Percentiles rank a stretch among this genome's conserved stretches.
phyloP scores from a whole-genome alignment of 306 rosid species.

The Luffa aegyptiaca region DNA sequence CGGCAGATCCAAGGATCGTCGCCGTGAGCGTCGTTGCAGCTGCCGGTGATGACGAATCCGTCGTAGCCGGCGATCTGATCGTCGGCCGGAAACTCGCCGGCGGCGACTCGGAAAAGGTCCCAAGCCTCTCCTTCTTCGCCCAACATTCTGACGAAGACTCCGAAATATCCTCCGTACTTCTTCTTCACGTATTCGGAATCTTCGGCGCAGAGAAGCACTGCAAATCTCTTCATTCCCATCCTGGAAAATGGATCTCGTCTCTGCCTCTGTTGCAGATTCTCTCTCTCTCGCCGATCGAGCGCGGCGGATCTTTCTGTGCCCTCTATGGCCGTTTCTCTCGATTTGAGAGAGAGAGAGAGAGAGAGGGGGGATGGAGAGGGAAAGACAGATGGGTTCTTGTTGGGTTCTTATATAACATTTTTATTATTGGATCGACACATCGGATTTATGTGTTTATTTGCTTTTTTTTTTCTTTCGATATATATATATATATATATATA shows the following conservation, averaged over 20 bases:
- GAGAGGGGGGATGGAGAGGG: background rate
- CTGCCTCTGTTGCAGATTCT: background rate
- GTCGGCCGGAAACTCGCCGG: slow-evolving; percentile 46
- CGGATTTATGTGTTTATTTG: background rate
- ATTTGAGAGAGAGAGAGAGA: background rate
- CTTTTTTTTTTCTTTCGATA: too few relatives aligned
- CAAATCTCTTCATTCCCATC: slow-evolving; percentile 35
- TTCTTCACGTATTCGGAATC: slow-evolving; percentile 67
- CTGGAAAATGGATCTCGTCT: background rate
- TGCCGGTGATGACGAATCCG: slow-evolving; percentile 77
- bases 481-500: too few relatives aligned
- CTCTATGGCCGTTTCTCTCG: background rate
- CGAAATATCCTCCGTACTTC: slow-evolving; percentile 67
- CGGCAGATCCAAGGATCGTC: slow-evolving; percentile 67
- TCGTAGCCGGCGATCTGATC: slow-evolving; percentile 28
- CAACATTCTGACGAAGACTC: slow-evolving; percentile 57
- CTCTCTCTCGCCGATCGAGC: background rate
- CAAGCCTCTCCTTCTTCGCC: slow-evolving; percentile 71
- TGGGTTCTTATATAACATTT: background rate
- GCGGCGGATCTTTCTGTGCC: background rate
- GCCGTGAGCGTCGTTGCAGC: slow-evolving; percentile 80
- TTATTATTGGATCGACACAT: background rate
- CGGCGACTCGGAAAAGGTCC: slow-evolving; percentile 48
- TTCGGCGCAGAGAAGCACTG: slow-evolving; percentile 66
- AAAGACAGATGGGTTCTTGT: background rate